Percentiles rank a stretch among this genome's conserved stretches.
Evolutionary conservation across 306 rosid species (phyloP).

Genomic region (Cicer judaicum): DNA sequence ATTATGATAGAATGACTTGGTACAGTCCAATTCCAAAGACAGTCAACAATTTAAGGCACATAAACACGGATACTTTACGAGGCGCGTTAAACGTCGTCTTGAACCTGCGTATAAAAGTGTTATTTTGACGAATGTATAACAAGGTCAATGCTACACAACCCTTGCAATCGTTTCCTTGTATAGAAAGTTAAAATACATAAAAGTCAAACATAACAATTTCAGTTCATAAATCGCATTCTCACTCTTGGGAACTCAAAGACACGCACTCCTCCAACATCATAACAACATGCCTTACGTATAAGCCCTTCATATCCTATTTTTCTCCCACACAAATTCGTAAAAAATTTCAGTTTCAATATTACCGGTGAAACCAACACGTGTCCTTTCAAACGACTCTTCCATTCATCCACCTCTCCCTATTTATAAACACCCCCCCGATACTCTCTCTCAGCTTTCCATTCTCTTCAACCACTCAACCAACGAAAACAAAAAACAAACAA

Average conservation of each 20-base stretch:
- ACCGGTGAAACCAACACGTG: slow-evolving; percentile 58
- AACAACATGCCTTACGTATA: too few species aligned
- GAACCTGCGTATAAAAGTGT: slow-evolving; percentile 3
- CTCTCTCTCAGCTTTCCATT: slow-evolving; percentile 22
- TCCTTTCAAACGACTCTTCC: slow-evolving; percentile 33
- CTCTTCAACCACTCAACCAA: not conserved
- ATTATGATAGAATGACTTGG: not conserved
- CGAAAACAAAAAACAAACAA: not conserved
- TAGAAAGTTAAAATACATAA: not conserved
- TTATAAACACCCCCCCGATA: slow-evolving; percentile 33
- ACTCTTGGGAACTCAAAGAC: slow-evolving; percentile 35
- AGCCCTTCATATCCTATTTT: not conserved
- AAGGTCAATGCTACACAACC: not conserved
- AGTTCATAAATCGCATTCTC: slow-evolving; percentile 33
- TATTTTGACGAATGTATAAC: not conserved
- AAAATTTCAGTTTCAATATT: slow-evolving; percentile 24
- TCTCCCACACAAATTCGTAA: not conserved
- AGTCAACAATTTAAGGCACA: slow-evolving; percentile 4
- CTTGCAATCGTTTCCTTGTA: not conserved
- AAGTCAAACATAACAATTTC: slow-evolving; percentile 37
- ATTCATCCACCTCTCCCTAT: slow-evolving; percentile 17
- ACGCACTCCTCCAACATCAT: not conserved
- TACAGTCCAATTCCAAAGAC: not conserved
- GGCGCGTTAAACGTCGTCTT: slow-evolving; percentile 1
- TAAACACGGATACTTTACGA: not conserved